Base-by-base conservation (phyloP, 2,329 filamentous ascomycete species). In the Ceratocystis papillata region DNA sequence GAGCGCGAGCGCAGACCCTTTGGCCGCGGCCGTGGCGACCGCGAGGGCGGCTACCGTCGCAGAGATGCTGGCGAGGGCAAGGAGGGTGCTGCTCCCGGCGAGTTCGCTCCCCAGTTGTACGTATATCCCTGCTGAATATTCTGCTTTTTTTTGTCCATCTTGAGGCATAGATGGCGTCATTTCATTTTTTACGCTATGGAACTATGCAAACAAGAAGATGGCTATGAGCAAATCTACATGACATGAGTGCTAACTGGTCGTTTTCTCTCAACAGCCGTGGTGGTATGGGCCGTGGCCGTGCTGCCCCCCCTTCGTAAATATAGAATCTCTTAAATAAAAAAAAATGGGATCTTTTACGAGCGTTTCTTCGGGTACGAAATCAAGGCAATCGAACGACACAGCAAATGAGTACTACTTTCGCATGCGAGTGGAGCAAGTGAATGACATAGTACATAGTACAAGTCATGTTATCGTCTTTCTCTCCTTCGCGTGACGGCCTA, bases 81-180 rank as follows among this genome's bases (percentile, higher is more conserved):
- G 86, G 90, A 96, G 82, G 90, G 90, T 75, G 89, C 87, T 83
- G 89, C 90, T 77, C 89, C 90, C 75, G 89, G 89, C 80, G 89
- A 91, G 80, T 96, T 94, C 79, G 87, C 88, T 81, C 91, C 91
- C 77, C 86, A 88, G 79, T 96, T 96, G 87, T 87, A 80, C 85
- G 84, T 79, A 73, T 69, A 65, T 59, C 69, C 66, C 20, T 61
- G 30, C 12, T 45, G 10, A 41, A 41, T 41, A 41, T 64, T 30
- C 20, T 37, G 5, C 7, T n/a, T 64, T 53, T 53, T 46, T 41
- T 41, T 69, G 63, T 69, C 73, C 71, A 76, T 5, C 46, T 28
- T 37, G 46, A 41, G 37, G 10, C 37, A 12, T 12, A 15, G 37
- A 41, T 4, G 1, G 37, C 37, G 37, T 5, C 37, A 41, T 41